phyloP scores from a whole-genome alignment of 2,329 filamentous ascomycete species.

The Mollisiaceae sp. region DNA sequence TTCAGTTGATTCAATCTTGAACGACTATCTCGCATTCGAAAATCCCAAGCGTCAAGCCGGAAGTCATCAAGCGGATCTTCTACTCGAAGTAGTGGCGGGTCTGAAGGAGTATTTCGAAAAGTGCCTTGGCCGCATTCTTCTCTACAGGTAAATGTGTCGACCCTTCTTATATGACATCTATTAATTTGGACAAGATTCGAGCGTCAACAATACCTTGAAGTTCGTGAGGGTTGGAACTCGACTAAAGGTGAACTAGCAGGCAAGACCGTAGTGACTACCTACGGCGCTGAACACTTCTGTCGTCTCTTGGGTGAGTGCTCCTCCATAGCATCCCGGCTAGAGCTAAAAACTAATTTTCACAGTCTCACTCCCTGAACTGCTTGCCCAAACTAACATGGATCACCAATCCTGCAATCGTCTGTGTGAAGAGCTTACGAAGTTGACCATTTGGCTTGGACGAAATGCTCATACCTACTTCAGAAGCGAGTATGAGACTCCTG shows the following conservation, averaged over 20 bases:
- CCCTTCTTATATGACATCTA: not conserved
- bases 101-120: constrained; percentile 95
- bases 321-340: not conserved
- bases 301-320: constrained; percentile 78
- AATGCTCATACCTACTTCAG: constrained; percentile 76
- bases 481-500: constrained; percentile 74
- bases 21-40: constrained; percentile 79
- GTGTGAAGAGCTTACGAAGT: constrained; percentile 85
- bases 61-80: constrained; percentile 78
- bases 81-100: constrained; percentile 87
- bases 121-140: constrained; percentile 81
- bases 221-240: constrained; percentile 72
- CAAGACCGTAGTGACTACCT: constrained; percentile 79
- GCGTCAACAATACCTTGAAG: constrained; percentile 82
- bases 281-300: constrained; percentile 90
- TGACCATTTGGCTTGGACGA: constrained; percentile 83
- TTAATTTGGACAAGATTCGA: constrained; percentile 71
- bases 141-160: constrained; percentile 67
- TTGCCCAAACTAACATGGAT: constrained; percentile 99
- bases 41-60: constrained; percentile 67
- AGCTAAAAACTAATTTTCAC: constrained; percentile 23
- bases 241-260: constrained; percentile 67
- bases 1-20: constrained; percentile 77
- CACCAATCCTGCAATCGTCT: constrained; percentile 86
- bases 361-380: constrained; percentile 91